Evolutionary conservation across 1,284 basidiomycete genomes (phyloP).

Genomic region (Phellinidium pouzarii): DNA sequence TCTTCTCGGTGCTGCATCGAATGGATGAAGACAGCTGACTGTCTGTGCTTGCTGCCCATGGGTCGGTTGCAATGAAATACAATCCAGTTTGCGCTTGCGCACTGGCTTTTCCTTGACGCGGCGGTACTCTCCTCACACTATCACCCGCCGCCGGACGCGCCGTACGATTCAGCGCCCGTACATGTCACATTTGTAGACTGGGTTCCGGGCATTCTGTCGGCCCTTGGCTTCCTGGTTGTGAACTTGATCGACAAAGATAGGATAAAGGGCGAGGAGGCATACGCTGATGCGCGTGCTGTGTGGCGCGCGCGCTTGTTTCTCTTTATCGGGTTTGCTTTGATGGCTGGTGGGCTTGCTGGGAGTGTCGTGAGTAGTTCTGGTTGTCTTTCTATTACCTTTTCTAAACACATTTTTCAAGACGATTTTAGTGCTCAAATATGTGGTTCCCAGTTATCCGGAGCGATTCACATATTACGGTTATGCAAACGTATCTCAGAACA

Average conservation of each 20-base stretch:
- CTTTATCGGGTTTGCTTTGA: conserved; percentile 93
- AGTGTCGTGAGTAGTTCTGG: conserved; percentile 63
- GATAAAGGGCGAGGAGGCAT: conserved; percentile 75
- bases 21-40: conserved; percentile 4
- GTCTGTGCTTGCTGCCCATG: conserved; percentile 6
- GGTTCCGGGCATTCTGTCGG: conserved; percentile 92
- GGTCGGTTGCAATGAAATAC: conserved; percentile 9
- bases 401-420: conserved; percentile 44
- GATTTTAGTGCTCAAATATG: conserved; percentile 88
- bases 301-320: conserved; percentile 87
- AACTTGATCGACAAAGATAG: conserved; percentile 95
- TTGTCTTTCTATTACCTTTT: conserved; percentile 4
- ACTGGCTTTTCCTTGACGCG: conserved; percentile 96
- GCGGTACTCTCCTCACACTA: conserved; percentile 83
- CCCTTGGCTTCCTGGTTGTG: conserved; percentile 89
- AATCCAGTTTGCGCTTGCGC: conserved; percentile 81
- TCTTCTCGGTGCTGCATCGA: conserved; percentile 3
- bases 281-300: conserved; percentile 75
- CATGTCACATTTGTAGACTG: conserved; percentile 92
- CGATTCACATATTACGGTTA: conserved; percentile 90
- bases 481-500: conserved; percentile 90
- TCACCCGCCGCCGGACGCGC: conserved; percentile 61
- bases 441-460: conserved; percentile 66
- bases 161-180: conserved; percentile 69
- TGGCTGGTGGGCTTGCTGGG: conserved; percentile 94